These are phyloP conservation scores for Garcia nutans DNA, from an alignment of 345 rosid genomes.

Conservation along the genomic window DNA sequence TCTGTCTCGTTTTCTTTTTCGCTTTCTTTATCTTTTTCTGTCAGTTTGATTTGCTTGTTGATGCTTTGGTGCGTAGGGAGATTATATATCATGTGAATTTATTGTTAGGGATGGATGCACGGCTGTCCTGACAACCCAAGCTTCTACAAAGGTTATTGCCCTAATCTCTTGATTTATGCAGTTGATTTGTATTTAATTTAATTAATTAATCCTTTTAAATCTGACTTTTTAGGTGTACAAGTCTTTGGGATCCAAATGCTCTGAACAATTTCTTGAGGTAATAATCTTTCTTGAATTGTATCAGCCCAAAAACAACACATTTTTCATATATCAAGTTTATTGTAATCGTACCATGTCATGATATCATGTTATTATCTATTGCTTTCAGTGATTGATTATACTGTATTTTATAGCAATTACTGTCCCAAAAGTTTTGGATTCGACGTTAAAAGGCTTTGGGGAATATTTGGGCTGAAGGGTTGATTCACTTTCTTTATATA, in stretches of 20 bases:
- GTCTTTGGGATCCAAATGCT: slow-evolving; percentile 69
- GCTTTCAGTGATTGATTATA: not conserved
- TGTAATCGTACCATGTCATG: not conserved
- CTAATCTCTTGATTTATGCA: not conserved
- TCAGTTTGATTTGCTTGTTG: slow-evolving; percentile 6
- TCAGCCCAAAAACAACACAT: not conserved
- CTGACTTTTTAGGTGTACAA: slow-evolving; percentile 58
- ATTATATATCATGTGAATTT: slow-evolving; percentile 65
- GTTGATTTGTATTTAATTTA: not conserved
- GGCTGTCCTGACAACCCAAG: slow-evolving; percentile 75
- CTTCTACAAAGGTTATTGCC: slow-evolving; percentile 74
- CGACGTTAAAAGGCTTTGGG: not conserved
- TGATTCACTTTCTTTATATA: not conserved
- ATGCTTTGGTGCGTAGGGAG: slow-evolving; percentile 41
- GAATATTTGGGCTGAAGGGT: not conserved
- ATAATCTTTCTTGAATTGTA: slow-evolving; percentile 8
- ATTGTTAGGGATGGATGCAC: slow-evolving; percentile 68
- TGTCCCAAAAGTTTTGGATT: not conserved
- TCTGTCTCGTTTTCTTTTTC: not conserved
- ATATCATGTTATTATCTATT: not conserved
- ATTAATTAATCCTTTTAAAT: not conserved
- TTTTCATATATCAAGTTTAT: not conserved
- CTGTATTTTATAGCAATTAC: not conserved
- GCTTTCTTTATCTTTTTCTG: not conserved
- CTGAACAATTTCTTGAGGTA: slow-evolving; percentile 70